phyloP scores from a whole-genome alignment of 805 yeast species.

The Wickerhamomyces silvicola region DNA sequence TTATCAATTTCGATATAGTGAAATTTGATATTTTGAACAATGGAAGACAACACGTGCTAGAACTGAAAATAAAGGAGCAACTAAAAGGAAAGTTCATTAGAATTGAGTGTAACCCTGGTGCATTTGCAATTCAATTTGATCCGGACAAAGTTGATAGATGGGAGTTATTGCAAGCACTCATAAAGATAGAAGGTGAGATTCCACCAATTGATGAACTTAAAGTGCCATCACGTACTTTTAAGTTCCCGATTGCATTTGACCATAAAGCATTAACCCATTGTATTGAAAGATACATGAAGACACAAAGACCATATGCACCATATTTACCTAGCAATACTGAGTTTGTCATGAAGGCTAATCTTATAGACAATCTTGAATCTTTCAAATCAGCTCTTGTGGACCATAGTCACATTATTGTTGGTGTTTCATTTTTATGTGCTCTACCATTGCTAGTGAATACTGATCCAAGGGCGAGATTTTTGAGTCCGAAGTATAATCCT shows the following conservation, averaged over 20 bases:
- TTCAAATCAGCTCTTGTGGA: constrained; percentile 20
- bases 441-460: constrained; percentile 22
- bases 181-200: constrained; percentile 16
- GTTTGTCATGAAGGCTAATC: constrained; percentile 24
- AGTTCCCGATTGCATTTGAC: constrained; percentile 22
- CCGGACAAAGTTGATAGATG: constrained; percentile 12
- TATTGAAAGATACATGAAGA: constrained; percentile 21
- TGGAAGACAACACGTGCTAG: constrained; percentile 26
- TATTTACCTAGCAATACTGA: constrained; percentile 24
- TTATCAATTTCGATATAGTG: constrained; percentile 26
- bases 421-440: constrained; percentile 27
- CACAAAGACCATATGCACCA: constrained; percentile 28
- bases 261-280: constrained; percentile 21
- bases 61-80: constrained; percentile 1
- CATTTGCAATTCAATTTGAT: constrained; percentile 20
- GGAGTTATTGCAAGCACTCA: constrained; percentile 10
- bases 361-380: constrained; percentile 19
- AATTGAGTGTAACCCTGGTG: constrained; percentile 22
- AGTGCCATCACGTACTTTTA: constrained; percentile 22
- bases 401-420: constrained; percentile 22
- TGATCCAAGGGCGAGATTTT: constrained; percentile 23
- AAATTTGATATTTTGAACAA: constrained; percentile 25
- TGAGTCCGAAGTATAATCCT: constrained; percentile 25
- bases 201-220: constrained; percentile 22
- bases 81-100: constrained; percentile 7